These are phyloP conservation scores for Carex scoparia DNA, from an alignment of 176 grass and related monocot species.

Conservation along the genomic window DNA sequence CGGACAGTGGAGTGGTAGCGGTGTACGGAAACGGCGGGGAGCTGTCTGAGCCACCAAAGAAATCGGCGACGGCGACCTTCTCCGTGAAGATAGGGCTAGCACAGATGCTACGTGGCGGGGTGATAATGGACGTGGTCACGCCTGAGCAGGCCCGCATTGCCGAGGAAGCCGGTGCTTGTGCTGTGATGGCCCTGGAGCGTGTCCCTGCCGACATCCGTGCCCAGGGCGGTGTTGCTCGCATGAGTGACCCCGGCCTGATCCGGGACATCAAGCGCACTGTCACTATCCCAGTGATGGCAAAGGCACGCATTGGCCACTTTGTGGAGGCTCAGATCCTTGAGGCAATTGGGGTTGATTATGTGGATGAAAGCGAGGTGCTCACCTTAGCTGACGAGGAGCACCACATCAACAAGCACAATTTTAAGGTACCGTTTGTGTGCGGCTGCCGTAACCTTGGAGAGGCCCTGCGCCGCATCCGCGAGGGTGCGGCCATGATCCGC, in stretches of 20 bases:
- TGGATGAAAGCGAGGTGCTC: slow-evolving; percentile 89
- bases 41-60: slow-evolving; percentile 36
- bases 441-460: slow-evolving; percentile 67
- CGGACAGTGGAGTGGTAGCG: slow-evolving; percentile 33
- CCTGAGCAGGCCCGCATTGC: slow-evolving; percentile 62
- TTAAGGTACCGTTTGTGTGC: slow-evolving; percentile 75
- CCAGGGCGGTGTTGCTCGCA: slow-evolving; percentile 63
- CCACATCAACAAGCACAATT: slow-evolving; percentile 85
- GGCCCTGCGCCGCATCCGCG: slow-evolving; percentile 59
- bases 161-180: slow-evolving; percentile 78
- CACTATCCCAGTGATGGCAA: slow-evolving; percentile 92
- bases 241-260: slow-evolving; percentile 68
- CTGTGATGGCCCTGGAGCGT: slow-evolving; percentile 73
- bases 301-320: slow-evolving; percentile 88
- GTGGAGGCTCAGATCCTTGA: slow-evolving; percentile 78
- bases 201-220: slow-evolving; percentile 69
- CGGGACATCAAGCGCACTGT: slow-evolving; percentile 92
- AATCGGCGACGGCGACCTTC: slow-evolving; percentile 36
- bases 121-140: slow-evolving; percentile 73
- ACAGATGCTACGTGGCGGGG: slow-evolving; percentile 78
- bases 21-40: slow-evolving; percentile 40
- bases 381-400: slow-evolving; percentile 62
- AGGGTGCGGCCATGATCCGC: slow-evolving; percentile 80
- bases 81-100: slow-evolving; percentile 64
- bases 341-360: slow-evolving; percentile 78